Evolutionary conservation across 495 filamentous ascomycete species (phyloP).

Genomic region (Xylaria acuta): DNA sequence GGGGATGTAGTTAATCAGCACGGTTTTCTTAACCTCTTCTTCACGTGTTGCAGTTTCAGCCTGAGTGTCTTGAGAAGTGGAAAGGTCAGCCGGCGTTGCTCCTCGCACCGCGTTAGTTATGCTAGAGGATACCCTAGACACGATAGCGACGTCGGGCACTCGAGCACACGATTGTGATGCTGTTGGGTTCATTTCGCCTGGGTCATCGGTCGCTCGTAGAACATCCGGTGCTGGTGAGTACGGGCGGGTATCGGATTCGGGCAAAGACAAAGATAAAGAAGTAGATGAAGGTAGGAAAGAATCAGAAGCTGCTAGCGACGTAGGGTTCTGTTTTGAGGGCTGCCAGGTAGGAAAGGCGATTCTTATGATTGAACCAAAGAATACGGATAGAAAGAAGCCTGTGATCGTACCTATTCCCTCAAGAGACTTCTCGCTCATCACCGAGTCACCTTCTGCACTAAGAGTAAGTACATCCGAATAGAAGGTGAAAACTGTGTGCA

Average conservation of each 20-base stretch:
- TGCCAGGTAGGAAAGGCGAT: constrained; percentile 52
- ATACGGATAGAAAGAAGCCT: constrained; percentile 71
- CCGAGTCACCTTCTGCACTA: constrained; percentile 92
- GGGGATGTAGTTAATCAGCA: constrained; percentile 61
- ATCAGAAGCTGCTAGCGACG: constrained; percentile 15
- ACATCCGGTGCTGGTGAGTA: constrained; percentile 18
- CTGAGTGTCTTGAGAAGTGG: constrained; percentile 34
- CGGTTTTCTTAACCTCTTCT: constrained; percentile 46
- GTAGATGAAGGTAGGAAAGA: constrained; percentile 27
- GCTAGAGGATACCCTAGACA: constrained; percentile 22
- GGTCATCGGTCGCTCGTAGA: constrained; percentile 22
- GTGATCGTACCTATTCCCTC: constrained; percentile 91
- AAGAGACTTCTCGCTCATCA: constrained; percentile 84
- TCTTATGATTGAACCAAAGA: constrained; percentile 71
- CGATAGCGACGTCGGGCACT: constrained; percentile 14
- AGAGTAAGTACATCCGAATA: constrained; percentile 89
- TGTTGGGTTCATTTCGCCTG: constrained; percentile 28
- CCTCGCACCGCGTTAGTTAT: constrained; percentile 35
- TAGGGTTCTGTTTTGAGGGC: constrained; percentile 26
- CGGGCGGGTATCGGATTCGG: constrained; percentile 17
- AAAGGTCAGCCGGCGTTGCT: constrained; percentile 37
- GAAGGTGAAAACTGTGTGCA: constrained; percentile 89
- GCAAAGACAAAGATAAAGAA: constrained; percentile 15
- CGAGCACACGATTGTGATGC: constrained; percentile 26
- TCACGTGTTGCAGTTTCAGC: constrained; percentile 38